phyloP scores from a whole-genome alignment of 495 filamentous ascomycete genomes.

The Aspergillus wentii region DNA sequence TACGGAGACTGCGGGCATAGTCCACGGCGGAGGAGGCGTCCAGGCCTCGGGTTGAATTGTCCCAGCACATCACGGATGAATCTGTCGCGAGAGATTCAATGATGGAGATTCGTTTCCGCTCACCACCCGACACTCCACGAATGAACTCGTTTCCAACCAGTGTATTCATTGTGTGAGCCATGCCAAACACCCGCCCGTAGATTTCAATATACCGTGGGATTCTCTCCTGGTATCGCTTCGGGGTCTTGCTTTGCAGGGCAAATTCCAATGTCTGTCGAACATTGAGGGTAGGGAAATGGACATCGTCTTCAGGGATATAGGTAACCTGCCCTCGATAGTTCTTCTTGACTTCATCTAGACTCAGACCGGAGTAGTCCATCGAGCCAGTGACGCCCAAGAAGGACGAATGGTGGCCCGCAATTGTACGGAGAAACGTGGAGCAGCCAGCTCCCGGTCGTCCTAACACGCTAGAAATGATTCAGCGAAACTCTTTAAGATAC shows the following conservation, averaged over 20 bases:
- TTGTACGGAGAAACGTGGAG: slow-evolving; percentile 80
- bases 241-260: slow-evolving; percentile 72
- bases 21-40: slow-evolving; percentile 80
- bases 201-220: slow-evolving; percentile 66
- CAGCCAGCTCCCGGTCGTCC: slow-evolving; percentile 83
- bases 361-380: slow-evolving; percentile 73
- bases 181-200: slow-evolving; percentile 75
- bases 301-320: slow-evolving; percentile 80
- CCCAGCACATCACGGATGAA: slow-evolving; percentile 73
- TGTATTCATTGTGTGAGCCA: slow-evolving; percentile 75
- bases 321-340: slow-evolving; percentile 73
- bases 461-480: slow-evolving; percentile 49
- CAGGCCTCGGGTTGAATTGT: slow-evolving; percentile 78
- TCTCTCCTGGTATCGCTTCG: slow-evolving; percentile 62
- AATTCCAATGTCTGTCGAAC: slow-evolving; percentile 80
- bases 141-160: slow-evolving; percentile 79
- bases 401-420: slow-evolving; percentile 74
- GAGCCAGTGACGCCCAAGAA: slow-evolving; percentile 75
- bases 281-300: slow-evolving; percentile 78
- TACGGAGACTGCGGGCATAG: slow-evolving; percentile 60
- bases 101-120: slow-evolving; percentile 61
- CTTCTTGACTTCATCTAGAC: slow-evolving; percentile 51
- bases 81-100: slow-evolving; percentile 61
- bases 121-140: slow-evolving; percentile 83
- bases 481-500: slow-evolving; percentile 1